phyloP scores from a whole-genome alignment of 1,284 basidiomycete species.

The Neonothopanus nambi region DNA sequence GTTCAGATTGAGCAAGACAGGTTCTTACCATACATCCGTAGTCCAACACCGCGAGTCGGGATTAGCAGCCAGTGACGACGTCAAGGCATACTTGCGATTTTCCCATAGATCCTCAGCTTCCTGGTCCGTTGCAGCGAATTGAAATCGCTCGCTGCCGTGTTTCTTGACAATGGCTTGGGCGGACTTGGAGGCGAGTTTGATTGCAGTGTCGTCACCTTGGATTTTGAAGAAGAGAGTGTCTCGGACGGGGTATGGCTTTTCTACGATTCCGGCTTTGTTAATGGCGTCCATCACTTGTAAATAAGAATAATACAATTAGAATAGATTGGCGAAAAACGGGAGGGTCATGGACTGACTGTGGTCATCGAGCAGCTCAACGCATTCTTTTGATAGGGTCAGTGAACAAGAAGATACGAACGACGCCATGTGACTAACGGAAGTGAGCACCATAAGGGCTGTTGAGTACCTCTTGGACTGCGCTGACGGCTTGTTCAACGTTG shows the following conservation, averaged over 20 bases:
- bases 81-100: conserved; percentile 84
- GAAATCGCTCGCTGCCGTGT: conserved; percentile 70
- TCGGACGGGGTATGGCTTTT: conserved; percentile 64
- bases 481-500: conserved; percentile 62
- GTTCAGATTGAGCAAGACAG: background rate
- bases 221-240: conserved; percentile 92
- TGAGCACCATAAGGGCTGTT: conserved; percentile 62
- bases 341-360: conserved; percentile 43
- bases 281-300: conserved; percentile 73
- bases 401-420: conserved; percentile 24
- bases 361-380: conserved; percentile 81
- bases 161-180: conserved; percentile 64
- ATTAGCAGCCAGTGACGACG: conserved; percentile 65
- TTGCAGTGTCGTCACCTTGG: conserved; percentile 68
- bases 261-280: conserved; percentile 62
- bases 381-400: conserved; percentile 47
- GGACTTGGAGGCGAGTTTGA: conserved; percentile 60
- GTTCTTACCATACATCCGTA: conserved; percentile 78
- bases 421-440: conserved; percentile 43
- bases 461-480: conserved; percentile 78
- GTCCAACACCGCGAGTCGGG: conserved; percentile 78
- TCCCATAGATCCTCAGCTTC: conserved; percentile 87
- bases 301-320: background rate
- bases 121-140: conserved; percentile 75
- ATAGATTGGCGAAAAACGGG: background rate